Evolutionary conservation across 345 rosid genomes (phyloP), one percentile per base, ranked within the genome.

Genomic region (Arabis alpina): DNA sequence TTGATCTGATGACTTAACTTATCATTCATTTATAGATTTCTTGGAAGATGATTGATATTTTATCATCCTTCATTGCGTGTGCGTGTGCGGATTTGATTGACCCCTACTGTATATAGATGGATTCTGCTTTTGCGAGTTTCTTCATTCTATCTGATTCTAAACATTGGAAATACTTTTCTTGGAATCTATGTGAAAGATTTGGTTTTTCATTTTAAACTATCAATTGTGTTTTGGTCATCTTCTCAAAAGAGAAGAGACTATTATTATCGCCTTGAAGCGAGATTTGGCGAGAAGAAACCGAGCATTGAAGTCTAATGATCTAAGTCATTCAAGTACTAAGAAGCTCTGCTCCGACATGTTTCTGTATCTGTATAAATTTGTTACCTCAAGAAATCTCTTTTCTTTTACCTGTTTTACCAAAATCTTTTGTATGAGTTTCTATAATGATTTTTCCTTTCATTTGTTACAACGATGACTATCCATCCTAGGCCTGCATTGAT

Each of bases 51-150:
- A 70, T 64, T 70, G 61, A 11, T 56, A 42, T 50, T 54, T 63
- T 76, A 64, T 76, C 75, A 76, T 56, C 79, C 47, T 55, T 34
- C 37, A 2, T 13, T 67, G 41, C 15, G 45, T 68, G 54, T 61
- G 70, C 19, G 59, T 61, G 69, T 68, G 70, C 62, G 30, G 68
- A 67, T 74, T 68, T 67, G 64, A 64, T 67, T 60, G 27, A 67
- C 52, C 40, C 40, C 53, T 68, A 47, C 2, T 76, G 71, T 69
- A 67, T 69, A 76, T 50, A 76, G 55, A 74, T 52, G 62, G 52
- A 32, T 66, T 36, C n/a, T 11, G 37, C 23, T 43, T 66, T 58
- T 52, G 67, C 14, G 73, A 47, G 37, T 45, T 68, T n/a, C 16
- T 58, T 23, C 48, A 43, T 54, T 73, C 40, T 9, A 40, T 56